Base-by-base conservation (phyloP, 805 yeast species). In the Kazachstania psychrophila region DNA sequence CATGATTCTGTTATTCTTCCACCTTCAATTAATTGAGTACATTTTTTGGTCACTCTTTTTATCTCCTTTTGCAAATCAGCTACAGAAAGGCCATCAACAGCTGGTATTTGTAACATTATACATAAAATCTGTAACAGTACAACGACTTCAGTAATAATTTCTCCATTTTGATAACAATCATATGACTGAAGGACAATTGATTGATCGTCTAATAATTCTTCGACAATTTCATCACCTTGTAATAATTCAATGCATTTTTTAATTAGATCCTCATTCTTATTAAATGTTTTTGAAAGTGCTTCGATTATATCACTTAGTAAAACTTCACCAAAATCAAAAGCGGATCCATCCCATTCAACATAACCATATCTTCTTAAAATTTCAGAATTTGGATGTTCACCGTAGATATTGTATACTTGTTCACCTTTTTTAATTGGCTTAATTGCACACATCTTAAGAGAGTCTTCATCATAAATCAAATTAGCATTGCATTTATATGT, bases 351-450 rank as follows among this genome's bases (percentile, higher is more conserved):
- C 43, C 62, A 56, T 60, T 88, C 96, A 18, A 86, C 92, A 50
- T 84, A 89, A 0, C 98, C 98, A 48, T 89, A 89, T 39, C 95
- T 71, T 50, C 98, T 72, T 38, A 92, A 64, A 23, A 92, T 69
- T 51, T 92, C 97, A n/a, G 89, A 66, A 56, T 88, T 89, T 25
- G 96, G 92, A 45, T 83, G 77, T 31, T 87, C 92, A 1, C 95
- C 94, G 56, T 92, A 89, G 0, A 86, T 80, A 60, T 89, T 89
- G 60, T 73, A 88, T 4, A 89, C 66, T 54, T 92, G 97, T 23
- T 75, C 80, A 3, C 82, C 87, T 24, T 61, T 61, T 5, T 56
- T 37, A 26, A 89, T 88, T 4, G 62, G 58, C 38, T 70, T 72
- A 7, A 73, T 73, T 1, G 94, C 73, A 32, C 70, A 68, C 94